Evolutionary conservation across 2,329 filamentous ascomycete genomes (phyloP), one percentile per base, ranked within the genome.

Genomic region (Sporothrix schenckii): DNA sequence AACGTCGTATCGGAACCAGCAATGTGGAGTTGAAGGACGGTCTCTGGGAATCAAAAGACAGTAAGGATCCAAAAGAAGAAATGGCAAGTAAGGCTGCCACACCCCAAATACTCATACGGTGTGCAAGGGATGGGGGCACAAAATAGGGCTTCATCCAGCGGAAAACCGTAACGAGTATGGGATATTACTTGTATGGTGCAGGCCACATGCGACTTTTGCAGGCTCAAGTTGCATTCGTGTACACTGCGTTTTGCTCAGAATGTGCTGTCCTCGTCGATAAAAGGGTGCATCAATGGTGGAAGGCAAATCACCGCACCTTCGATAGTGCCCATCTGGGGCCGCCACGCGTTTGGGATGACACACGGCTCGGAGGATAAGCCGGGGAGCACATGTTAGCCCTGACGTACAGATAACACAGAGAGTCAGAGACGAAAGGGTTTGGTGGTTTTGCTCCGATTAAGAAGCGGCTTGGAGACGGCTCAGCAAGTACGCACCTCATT

Each of bases 331-430:
- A 66, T 66, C 11, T 66, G 63, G 27, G 61, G 24, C 47, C 24
- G 63, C 52, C 27, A 66, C 21, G 27, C 63, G 47, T 16, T n/a
- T 50, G 47, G 21, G 44, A 39, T 13, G 47, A 66, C 27, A 34
- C 61, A 66, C 63, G 63, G 63, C 47, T 66, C 47, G 63, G 27
- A 66, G 63, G 63, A 54, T 41, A 65, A 50, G 60, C 27, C 60
- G 60, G 49, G 34, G 34, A 54, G 49, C 27, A 66, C 49, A 53
- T 54, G 49, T 19, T 54, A n/a, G 30, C 21, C 53, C 53, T 24
- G 19, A 49, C 21, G 49, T 49, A 27, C 63, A 41, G 49, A 66
- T 41, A 66, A 10, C 27, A 30, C 49, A 21, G 19, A 50, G 49
- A n/a, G 34, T 5, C 30, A 34, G 24, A 50, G 61, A 19, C 44